A percentile compares a stretch with the other conserved stretches of the same genome.
These are phyloP conservation scores for Cystoisospora suis DNA, from an alignment of 169 alveolate genomes.

Conservation along the genomic window DNA sequence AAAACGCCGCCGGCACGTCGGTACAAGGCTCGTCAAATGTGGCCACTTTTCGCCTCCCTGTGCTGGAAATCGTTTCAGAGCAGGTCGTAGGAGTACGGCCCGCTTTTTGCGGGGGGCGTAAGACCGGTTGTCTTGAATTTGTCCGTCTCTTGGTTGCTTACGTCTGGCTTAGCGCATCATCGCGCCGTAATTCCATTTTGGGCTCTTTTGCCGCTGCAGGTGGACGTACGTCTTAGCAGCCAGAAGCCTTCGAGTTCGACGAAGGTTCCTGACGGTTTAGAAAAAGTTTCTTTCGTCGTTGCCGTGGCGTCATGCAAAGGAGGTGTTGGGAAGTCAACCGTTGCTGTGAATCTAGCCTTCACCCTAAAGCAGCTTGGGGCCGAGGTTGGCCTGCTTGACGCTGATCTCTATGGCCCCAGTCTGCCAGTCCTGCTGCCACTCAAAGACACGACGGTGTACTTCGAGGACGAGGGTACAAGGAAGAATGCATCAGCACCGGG, in stretches of 20 bases:
- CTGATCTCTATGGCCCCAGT: constrained; percentile 95
- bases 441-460: constrained; percentile 47
- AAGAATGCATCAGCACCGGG: not conserved
- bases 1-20: too few species aligned
- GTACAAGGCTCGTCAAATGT: too few species aligned
- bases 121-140: too few species aligned
- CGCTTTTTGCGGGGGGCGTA: too few species aligned
- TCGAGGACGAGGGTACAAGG: not conserved
- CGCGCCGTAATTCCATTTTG: too few species aligned
- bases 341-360: constrained; percentile 90
- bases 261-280: not conserved
- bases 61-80: too few species aligned
- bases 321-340: constrained; percentile 96
- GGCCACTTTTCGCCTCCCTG: too few species aligned
- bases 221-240: not conserved
- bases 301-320: constrained; percentile 96
- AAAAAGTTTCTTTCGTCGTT: constrained; percentile 72
- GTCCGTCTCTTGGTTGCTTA: too few species aligned
- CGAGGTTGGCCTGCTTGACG: constrained; percentile 92
- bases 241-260: not conserved
- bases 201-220: not conserved
- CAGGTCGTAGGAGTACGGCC: too few species aligned
- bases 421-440: constrained; percentile 87
- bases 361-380: constrained; percentile 83
- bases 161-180: too few species aligned